These are phyloP conservation scores for Nidularia sp. DNA, from an alignment of 768 basidiomycete species.

Conservation along the genomic window DNA sequence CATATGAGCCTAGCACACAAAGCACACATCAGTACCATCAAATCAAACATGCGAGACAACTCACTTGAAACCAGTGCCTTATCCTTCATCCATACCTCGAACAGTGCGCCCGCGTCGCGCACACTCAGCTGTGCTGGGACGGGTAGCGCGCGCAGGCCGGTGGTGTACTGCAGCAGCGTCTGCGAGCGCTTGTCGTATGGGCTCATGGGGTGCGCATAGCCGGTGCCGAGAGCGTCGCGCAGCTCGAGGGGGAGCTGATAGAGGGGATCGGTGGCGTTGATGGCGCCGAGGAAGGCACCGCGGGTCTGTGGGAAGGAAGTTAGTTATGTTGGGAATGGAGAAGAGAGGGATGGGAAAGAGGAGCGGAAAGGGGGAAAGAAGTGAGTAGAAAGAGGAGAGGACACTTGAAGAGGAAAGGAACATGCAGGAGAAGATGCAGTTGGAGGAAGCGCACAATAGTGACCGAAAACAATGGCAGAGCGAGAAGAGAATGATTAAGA, in stretches of 20 bases:
- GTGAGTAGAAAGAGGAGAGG: neutral
- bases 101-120: conserved; percentile 69
- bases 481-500: too few relatives aligned
- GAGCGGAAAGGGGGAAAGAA: neutral
- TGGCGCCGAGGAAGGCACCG: conserved; percentile 71
- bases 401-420: neutral
- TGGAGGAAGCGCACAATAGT: too few relatives aligned
- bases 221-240: conserved; percentile 51
- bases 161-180: conserved; percentile 46
- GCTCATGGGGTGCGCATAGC: conserved; percentile 34
- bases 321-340: neutral
- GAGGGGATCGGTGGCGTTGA: conserved; percentile 56
- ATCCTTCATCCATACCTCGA: conserved; percentile 73
- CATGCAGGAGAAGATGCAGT: neutral
- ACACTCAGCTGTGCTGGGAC: conserved; percentile 57
- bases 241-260: conserved; percentile 64
- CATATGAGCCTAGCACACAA: conserved; percentile 29
- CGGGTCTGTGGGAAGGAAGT: conserved; percentile 37
- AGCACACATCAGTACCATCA: conserved; percentile 1
- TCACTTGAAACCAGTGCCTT: conserved; percentile 47
- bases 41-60: conserved; percentile 11
- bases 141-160: conserved; percentile 34
- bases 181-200: conserved; percentile 55
- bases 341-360: neutral
- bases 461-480: too few relatives aligned